Percentiles rank a stretch among this genome's conserved stretches.
phyloP scores from a whole-genome alignment of 2,329 filamentous ascomycete species.

The Aureobasidium zeae region DNA sequence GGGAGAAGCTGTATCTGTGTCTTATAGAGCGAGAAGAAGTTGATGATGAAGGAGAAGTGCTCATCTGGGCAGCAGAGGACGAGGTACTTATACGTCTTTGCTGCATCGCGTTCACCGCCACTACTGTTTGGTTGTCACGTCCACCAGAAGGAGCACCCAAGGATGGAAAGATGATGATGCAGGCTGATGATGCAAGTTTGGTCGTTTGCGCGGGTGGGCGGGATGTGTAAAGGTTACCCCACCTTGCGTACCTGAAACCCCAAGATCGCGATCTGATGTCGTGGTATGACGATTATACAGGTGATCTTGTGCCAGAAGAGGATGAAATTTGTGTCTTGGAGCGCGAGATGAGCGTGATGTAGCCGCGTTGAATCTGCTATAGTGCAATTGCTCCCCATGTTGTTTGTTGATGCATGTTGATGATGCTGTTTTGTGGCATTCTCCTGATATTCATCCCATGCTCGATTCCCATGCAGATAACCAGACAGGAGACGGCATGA shows the following conservation, averaged over 20 bases:
- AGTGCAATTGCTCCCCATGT: no score
- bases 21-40: neutral
- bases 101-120: neutral
- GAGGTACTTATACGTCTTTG: conserved; percentile 12
- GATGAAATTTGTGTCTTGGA: neutral
- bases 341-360: no score
- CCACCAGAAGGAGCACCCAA: no score
- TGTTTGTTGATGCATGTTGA: no score
- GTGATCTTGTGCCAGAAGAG: neutral
- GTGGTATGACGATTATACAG: conserved; percentile 10
- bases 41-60: conserved; percentile 5
- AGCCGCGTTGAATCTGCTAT: no score
- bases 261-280: conserved; percentile 5
- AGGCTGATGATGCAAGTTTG: neutral
- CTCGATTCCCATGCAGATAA: no score
- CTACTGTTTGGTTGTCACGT: no score
- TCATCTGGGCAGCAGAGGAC: conserved; percentile 4
- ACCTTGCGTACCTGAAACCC: conserved; percentile 3
- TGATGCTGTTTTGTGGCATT: no score
- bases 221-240: conserved; percentile 8
- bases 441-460: no score
- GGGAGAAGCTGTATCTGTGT: conserved; percentile 13
- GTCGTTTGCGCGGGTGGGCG: neutral
- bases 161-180: conserved; percentile 8
- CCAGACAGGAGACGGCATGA: no score